phyloP scores from a whole-genome alignment of 805 yeast genomes.

The Priceomyces castillae region DNA sequence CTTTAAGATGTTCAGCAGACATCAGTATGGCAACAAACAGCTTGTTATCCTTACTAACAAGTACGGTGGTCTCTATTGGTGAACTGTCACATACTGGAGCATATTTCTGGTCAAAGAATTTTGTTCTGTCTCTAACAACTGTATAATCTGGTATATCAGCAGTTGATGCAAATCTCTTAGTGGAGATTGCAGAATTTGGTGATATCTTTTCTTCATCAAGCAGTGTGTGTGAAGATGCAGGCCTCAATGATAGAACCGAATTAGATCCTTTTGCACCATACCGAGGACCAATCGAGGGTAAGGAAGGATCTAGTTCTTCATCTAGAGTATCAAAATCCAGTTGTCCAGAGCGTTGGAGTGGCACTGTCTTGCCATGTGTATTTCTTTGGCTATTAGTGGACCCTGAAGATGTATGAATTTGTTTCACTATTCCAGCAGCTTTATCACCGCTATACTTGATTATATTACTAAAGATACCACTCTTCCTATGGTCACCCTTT shows the following conservation, averaged over 20 bases:
- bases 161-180: conserved; percentile 1
- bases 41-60: conserved; percentile 64
- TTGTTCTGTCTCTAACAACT: conserved; percentile 24
- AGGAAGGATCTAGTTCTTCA: neutral
- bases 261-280: neutral
- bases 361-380: neutral
- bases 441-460: conserved; percentile 40
- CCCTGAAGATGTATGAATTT: conserved; percentile 17
- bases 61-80: conserved; percentile 25
- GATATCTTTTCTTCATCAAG: conserved; percentile 2
- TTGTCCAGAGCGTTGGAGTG: neutral
- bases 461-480: conserved; percentile 40
- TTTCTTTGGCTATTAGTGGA: neutral
- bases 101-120: conserved; percentile 23
- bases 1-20: conserved; percentile 12
- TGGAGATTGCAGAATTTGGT: neutral
- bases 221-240: neutral
- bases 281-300: neutral
- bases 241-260: neutral
- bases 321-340: neutral
- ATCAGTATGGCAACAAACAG: conserved; percentile 48
- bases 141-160: conserved; percentile 3
- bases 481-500: conserved; percentile 15
- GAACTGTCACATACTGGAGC: conserved; percentile 8
- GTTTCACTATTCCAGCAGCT: conserved; percentile 37